Conservation (phyloP, 768 basidiomycete species). For the Pseudohyphozyma bogoriensis region DNA sequence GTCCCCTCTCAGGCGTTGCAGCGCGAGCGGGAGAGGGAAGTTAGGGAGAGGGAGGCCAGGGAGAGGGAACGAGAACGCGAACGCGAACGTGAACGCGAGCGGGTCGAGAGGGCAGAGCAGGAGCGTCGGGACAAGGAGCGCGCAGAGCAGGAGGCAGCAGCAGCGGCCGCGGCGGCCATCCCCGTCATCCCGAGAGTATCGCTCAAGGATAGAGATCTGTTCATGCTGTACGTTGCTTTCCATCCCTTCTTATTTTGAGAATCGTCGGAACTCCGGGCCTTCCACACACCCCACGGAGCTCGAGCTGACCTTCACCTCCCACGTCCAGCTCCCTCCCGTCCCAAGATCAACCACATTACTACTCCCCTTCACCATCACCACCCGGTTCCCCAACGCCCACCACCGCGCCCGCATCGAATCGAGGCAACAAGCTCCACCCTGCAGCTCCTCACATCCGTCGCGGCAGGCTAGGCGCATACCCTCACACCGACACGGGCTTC, state of each 20-base stretch:
- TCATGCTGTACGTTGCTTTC: background rate
- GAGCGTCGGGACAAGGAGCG: background rate
- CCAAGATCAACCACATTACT: constrained; percentile 23
- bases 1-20: too few species aligned
- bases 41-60: too few species aligned
- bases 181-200: background rate
- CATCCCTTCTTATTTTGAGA: background rate
- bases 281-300: too few species aligned
- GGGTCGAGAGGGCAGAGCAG: too few species aligned
- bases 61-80: too few species aligned
- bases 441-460: constrained; percentile 15
- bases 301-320: background rate
- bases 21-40: too few species aligned
- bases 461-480: constrained; percentile 26
- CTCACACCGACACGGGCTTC: constrained; percentile 23
- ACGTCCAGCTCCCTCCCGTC: constrained; percentile 23
- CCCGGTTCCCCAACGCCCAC: background rate
- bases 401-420: constrained; percentile 21
- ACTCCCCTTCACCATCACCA: constrained; percentile 13
- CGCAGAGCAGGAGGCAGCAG: background rate
- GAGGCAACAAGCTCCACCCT: constrained; percentile 30
- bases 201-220: background rate
- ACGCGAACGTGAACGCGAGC: too few species aligned
- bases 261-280: too few species aligned
- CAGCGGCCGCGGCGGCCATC: background rate